phyloP scores from a whole-genome alignment of 2,329 filamentous ascomycete genomes.

The Paracorniculantispora psalliotae region DNA sequence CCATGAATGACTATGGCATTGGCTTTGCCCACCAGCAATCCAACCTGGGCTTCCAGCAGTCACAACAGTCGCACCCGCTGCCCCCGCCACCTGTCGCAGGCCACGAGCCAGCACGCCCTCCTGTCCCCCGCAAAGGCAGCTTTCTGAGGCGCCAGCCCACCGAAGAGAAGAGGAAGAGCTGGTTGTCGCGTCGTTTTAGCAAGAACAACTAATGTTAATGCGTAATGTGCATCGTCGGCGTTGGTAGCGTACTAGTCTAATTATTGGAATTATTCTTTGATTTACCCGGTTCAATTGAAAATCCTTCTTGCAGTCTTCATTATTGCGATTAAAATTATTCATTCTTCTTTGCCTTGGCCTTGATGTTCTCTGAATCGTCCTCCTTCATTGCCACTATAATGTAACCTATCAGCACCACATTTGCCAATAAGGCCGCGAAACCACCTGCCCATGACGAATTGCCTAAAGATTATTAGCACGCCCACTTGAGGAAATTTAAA shows the following conservation, averaged over 20 bases:
- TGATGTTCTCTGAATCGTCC: conserved; percentile 52
- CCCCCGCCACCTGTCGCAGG: conserved; percentile 22
- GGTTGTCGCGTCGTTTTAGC: conserved; percentile 81
- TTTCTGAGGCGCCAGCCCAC: conserved; percentile 24
- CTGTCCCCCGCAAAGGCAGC: conserved; percentile 26
- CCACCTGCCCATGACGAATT: conserved; percentile 86
- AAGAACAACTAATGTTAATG: conserved; percentile 39
- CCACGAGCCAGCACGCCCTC: conserved; percentile 14
- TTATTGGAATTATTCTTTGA: conserved; percentile 12
- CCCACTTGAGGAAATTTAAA: neutral
- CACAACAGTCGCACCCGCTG: conserved; percentile 17
- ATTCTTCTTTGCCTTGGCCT: conserved; percentile 44
- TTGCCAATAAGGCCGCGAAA: conserved; percentile 81
- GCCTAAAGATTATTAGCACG: conserved; percentile 46
- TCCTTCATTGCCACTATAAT: conserved; percentile 88
- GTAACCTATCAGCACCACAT: conserved; percentile 86
- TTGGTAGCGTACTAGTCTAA: conserved; percentile 22
- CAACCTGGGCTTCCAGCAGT: conserved; percentile 29
- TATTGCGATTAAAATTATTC: conserved; percentile 28
- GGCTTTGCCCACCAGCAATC: conserved; percentile 44
- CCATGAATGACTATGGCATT: conserved; percentile 61
- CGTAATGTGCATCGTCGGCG: conserved; percentile 23
- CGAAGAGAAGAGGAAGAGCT: conserved; percentile 78
- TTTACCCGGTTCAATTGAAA: neutral
- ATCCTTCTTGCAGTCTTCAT: neutral